These are phyloP conservation scores for Ochetophila trinervis DNA, from an alignment of 306 rosid species.

Conservation along the genomic window DNA sequence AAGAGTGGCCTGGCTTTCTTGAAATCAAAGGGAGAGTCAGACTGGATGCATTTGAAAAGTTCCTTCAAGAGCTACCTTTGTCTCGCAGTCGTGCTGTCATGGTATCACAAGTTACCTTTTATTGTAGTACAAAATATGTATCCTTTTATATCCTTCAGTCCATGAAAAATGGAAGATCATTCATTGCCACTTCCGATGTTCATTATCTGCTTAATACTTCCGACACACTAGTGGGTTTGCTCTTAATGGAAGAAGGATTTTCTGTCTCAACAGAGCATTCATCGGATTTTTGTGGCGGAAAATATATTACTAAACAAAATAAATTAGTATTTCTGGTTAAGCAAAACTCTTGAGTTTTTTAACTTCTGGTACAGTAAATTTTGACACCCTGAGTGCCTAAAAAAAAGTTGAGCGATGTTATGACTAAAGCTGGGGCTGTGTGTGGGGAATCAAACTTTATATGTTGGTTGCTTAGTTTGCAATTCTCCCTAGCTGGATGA, in stretches of 20 bases:
- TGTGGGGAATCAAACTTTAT: no score
- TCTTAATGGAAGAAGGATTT: neutral
- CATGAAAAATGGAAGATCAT: constrained; percentile 2
- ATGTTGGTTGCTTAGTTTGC: no score
- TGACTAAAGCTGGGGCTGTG: no score
- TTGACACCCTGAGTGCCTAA: no score
- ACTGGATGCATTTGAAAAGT: constrained; percentile 86
- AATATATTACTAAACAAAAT: no score
- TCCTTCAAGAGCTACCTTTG: constrained; percentile 80
- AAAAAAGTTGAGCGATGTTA: no score
- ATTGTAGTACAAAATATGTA: constrained; percentile 31
- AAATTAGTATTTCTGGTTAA: neutral
- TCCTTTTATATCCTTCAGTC: constrained; percentile 4
- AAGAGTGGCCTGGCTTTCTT: constrained; percentile 78
- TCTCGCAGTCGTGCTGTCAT: constrained; percentile 95
- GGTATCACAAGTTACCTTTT: constrained; percentile 66
- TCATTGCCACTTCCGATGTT: neutral
- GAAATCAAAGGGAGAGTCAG: constrained; percentile 98
- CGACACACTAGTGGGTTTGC: neutral
- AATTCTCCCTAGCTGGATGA: no score
- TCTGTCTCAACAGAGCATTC: neutral
- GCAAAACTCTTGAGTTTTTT: constrained; percentile 2
- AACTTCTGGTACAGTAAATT: no score
- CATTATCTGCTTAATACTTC: neutral
- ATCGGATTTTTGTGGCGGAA: no score